Evolutionary conservation across 116 monocot genomes (phyloP).

Genomic region (Papilionanthe hybrid): DNA sequence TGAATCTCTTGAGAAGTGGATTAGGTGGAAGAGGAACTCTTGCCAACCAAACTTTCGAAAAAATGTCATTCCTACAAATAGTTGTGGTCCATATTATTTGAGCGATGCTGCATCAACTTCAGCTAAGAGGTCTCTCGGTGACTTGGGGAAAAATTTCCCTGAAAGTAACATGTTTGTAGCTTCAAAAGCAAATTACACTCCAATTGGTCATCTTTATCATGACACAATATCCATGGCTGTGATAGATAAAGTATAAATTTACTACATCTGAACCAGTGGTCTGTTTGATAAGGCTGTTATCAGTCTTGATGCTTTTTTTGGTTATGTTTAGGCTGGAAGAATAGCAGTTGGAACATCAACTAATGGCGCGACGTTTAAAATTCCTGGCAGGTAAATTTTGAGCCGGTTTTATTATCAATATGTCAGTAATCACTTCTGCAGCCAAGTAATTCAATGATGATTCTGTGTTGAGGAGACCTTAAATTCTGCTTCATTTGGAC

Average conservation of each 20-base stretch:
- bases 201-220: constrained; percentile 42
- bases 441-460: background rate
- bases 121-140: too few species aligned
- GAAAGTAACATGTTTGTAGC: constrained; percentile 1
- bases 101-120: background rate
- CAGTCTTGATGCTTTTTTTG: background rate
- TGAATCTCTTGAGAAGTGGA: constrained; percentile 77
- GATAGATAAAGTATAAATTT: constrained; percentile 60
- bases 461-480: background rate
- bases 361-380: constrained; percentile 91
- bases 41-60: constrained; percentile 91
- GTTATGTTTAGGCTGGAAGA: constrained; percentile 44
- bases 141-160: background rate
- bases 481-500: background rate
- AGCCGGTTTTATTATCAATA: background rate
- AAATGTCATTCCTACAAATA: constrained; percentile 52
- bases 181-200: constrained; percentile 14
- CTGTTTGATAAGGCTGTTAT: background rate
- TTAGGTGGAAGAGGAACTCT: constrained; percentile 55
- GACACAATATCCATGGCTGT: constrained; percentile 94
- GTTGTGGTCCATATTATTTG: constrained; percentile 72
- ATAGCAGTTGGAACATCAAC: constrained; percentile 94
- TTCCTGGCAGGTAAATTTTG: constrained; percentile 67
- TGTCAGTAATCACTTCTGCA: background rate
- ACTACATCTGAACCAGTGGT: background rate